phyloP scores from a whole-genome alignment of 768 basidiomycete genomes.

The Tephrocybe sp. region DNA sequence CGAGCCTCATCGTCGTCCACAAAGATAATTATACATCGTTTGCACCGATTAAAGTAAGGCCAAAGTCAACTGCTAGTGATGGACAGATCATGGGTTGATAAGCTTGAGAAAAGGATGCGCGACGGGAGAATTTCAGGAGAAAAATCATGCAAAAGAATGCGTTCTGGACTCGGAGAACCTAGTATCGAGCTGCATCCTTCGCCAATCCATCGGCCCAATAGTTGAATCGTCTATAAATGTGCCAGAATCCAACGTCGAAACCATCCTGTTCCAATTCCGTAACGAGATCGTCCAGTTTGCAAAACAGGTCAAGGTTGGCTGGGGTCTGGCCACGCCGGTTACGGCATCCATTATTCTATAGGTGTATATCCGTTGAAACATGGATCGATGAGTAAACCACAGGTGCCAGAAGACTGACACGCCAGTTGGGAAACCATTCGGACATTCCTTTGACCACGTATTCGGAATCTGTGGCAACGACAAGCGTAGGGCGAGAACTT shows the following conservation, averaged over 20 bases:
- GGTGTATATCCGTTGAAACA: neutral
- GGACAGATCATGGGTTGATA: too few species aligned
- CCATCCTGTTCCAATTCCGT: neutral
- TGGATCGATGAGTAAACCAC: neutral
- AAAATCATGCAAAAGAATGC: too few species aligned
- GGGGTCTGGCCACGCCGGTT: neutral
- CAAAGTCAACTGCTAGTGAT: too few species aligned
- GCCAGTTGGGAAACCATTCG: neutral
- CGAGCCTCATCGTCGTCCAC: too few species aligned
- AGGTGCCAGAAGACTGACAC: neutral
- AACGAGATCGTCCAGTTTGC: neutral
- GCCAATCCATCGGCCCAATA: neutral
- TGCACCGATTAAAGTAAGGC: too few species aligned
- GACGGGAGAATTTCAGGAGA: too few species aligned
- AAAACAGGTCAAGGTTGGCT: neutral
- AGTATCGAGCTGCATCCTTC: neutral
- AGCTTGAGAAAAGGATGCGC: too few species aligned
- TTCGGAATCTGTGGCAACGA: neutral
- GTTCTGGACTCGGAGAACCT: too few species aligned
- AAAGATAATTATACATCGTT: too few species aligned
- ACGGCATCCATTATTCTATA: too few species aligned
- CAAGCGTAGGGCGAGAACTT: neutral
- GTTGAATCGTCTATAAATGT: neutral
- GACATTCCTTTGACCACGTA: slow-evolving; percentile 1
- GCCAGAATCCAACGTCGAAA: neutral